Conservation (phyloP, 139 green algal species). For the Chlorella sp. region DNA sequence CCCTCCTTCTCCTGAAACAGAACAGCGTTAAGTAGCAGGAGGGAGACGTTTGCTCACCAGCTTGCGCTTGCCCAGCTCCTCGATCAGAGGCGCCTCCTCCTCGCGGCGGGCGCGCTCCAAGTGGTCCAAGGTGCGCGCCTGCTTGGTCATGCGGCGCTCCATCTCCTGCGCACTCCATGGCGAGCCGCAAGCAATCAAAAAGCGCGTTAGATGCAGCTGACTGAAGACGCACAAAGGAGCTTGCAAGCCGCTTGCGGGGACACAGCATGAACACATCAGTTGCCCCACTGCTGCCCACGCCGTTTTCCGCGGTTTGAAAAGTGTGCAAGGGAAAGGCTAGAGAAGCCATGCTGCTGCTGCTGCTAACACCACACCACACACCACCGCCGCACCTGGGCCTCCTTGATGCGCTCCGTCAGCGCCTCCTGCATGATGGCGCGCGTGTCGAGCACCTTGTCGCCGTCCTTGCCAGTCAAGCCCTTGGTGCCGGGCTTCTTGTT, state of each 20-base stretch:
- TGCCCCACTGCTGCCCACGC: too few species aligned
- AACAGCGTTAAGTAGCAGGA: neutral
- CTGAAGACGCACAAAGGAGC: too few species aligned
- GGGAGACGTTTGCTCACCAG: neutral
- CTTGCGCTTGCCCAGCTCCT: neutral
- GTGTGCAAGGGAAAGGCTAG: too few species aligned
- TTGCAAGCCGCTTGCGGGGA: neutral
- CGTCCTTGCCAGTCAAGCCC: constrained; percentile 45
- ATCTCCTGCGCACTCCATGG: constrained; percentile 60
- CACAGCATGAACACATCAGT: neutral
- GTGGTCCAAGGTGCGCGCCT: constrained; percentile 86
- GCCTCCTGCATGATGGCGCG: constrained; percentile 53
- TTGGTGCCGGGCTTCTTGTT: constrained; percentile 7
- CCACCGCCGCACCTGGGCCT: constrained; percentile 29
- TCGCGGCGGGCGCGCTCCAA: constrained; percentile 89
- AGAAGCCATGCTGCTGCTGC: too few species aligned
- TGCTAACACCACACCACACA: too few species aligned
- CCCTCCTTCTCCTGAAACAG: too few species aligned
- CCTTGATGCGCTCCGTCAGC: constrained; percentile 53
- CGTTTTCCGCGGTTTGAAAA: too few species aligned
- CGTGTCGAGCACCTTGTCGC: constrained; percentile 31
- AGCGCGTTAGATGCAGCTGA: neutral
- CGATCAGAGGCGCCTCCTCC: constrained; percentile 62
- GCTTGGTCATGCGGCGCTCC: constrained; percentile 69
- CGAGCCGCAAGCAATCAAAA: neutral